Evolutionary conservation across 176 grass and related monocot species (phyloP), one percentile per base, ranked within the genome.

Genomic region (Hyparrhenia diplandra): DNA sequence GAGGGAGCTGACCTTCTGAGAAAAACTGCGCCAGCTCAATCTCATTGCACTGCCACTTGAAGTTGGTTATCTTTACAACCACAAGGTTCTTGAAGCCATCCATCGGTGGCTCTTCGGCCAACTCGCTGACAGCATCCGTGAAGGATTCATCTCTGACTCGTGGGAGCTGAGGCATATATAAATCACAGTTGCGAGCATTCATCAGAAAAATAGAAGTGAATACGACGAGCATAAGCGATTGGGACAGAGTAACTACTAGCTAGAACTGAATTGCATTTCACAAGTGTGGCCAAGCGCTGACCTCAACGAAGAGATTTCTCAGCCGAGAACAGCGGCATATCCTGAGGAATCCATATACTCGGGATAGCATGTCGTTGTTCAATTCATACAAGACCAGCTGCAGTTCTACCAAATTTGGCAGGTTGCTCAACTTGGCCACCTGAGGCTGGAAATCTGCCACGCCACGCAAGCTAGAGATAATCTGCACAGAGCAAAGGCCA

Each of bases 231-330:
- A 67, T 21, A 32, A 35, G 18, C 17, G 30, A 2, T 10, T 67
- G 20, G 21, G 31, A 35, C 60, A 30, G 7, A 67, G 7, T 35
- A 11, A 67, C 62, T 64, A 8, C 40, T 42, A 42, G 10, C 40
- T 42, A 42, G 40, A 42, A 42, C 40, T 12, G 1, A 42, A 64
- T 5, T 7, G 5, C 27, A 64, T 30, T 49, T 51, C 24, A 31
- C n/a, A n/a, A n/a, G n/a, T n/a, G n/a, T n/a, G n/a, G n/a, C n/a
- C 3, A 73, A 57, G 18, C 29, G 65, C n/a, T 28, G 75, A 95
- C 93, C 85, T 90, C 71, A 36, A 95, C 64, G 71, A 92, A 95
- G 51, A 95, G 70, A 46, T 67, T 79, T 74, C 83, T 76, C n/a
- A 95, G 82, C 20, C 29, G 43, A 52, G 87, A 41, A 24, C 82